Conservation (phyloP, 176 grass and related monocot genomes). For the Oryza glumipatula region DNA sequence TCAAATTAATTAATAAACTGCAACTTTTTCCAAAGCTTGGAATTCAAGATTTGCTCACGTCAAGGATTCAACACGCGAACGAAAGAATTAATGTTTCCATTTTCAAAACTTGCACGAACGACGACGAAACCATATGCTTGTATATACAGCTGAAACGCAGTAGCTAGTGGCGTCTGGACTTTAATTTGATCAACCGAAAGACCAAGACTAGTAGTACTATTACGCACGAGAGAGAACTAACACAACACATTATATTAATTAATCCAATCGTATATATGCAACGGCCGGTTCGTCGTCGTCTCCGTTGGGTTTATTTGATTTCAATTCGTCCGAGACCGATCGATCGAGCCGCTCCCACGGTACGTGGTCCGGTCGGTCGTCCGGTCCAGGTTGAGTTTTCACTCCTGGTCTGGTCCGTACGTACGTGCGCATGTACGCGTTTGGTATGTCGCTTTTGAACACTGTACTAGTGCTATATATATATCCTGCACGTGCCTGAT, state of each 20-base stretch:
- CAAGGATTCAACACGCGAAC: slow-evolving; percentile 29
- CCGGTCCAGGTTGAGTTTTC: background rate
- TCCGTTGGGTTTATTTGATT: slow-evolving; percentile 8
- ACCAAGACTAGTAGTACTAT: background rate
- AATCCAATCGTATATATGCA: background rate
- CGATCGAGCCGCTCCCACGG: too few species aligned
- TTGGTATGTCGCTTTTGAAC: too few species aligned
- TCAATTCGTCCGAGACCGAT: background rate
- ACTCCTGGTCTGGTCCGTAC: background rate
- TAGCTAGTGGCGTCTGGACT: background rate
- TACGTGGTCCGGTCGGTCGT: background rate
- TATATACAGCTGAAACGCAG: background rate
- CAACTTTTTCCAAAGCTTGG: background rate
- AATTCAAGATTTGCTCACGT: background rate
- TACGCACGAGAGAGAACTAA: background rate
- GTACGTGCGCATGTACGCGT: background rate
- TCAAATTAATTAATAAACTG: background rate
- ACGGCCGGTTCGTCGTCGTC: background rate
- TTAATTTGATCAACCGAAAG: background rate
- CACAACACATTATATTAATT: background rate
- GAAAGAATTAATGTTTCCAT: background rate
- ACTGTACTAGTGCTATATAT: too few species aligned
- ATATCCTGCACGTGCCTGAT: background rate
- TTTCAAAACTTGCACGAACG: background rate
- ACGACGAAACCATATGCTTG: background rate